Conservation (phyloP, 192 early-diverging fungal genomes). For the Blastocladiella britannica region DNA sequence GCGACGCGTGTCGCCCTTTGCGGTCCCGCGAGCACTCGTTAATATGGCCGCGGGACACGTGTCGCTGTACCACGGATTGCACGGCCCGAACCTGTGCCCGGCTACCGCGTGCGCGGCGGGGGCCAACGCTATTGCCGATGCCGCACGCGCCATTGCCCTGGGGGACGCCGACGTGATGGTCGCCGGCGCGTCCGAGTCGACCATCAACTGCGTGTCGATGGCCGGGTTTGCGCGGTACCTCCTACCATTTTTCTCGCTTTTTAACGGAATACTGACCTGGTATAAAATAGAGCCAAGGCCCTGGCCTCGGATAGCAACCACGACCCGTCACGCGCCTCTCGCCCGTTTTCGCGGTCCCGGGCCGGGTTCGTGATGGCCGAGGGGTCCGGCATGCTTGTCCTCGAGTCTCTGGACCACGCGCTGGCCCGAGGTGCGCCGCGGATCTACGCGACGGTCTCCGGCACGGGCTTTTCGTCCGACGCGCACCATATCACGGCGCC, state of each 20-base stretch:
- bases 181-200: slow-evolving; percentile 73
- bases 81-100: slow-evolving; percentile 78
- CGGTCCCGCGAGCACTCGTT: slow-evolving; percentile 71
- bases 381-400: slow-evolving; percentile 65
- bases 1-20: slow-evolving; percentile 66
- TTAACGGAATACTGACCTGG: not conserved
- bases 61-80: slow-evolving; percentile 65
- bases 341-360: slow-evolving; percentile 73
- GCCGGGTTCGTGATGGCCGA: slow-evolving; percentile 91
- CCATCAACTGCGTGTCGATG: slow-evolving; percentile 61
- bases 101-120: slow-evolving; percentile 93
- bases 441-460: slow-evolving; percentile 73
- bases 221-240: slow-evolving; percentile 68
- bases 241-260: not conserved
- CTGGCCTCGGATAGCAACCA: slow-evolving; percentile 66
- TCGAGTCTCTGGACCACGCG: slow-evolving; percentile 82
- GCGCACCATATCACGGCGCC: slow-evolving; percentile 89
- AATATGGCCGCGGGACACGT: slow-evolving; percentile 92
- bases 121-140: slow-evolving; percentile 85
- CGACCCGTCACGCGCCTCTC: slow-evolving; percentile 48
- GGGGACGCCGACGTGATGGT: slow-evolving; percentile 93
- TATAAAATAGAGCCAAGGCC: slow-evolving; percentile 38
- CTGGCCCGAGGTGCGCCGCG: slow-evolving; percentile 53
- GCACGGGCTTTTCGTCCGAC: slow-evolving; percentile 81
- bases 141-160: slow-evolving; percentile 72